Evolutionary conservation across 1,284 basidiomycete species (phyloP), one percentile per base, ranked within the genome.

Genomic region (Puccinia hordei): DNA sequence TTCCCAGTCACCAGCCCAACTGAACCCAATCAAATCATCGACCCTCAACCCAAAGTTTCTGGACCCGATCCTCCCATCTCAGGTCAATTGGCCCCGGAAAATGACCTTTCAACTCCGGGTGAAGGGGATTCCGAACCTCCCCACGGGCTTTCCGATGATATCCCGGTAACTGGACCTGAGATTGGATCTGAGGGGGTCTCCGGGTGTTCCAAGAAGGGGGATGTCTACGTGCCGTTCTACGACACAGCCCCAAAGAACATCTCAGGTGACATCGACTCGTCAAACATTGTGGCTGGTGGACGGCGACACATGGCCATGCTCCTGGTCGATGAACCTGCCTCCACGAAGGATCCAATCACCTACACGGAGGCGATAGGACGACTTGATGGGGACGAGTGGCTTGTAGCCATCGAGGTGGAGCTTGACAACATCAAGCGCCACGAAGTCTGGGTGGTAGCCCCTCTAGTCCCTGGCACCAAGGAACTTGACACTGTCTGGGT

Each of bases 401-500:
- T 46, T 24, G 35, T n/a, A 17, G 73, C 73, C 2, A 75, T 75
- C 17, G 41, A 44, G 19, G 38, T 63, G 2, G 38, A 75, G 27
- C 10, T 75, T 4, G n/a, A 57, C n/a, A 73, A 53, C 24, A 73
- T 73, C 30, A 33, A 57, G 8, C 17, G 51, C 13, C 35, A 57
- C n/a, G 27, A 49, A 5, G 73, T 74, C 30, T 74, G 72, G 72
- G 33, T 27, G 5, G 35, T 38, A 12, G 33, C n/a, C 0, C 35
- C 55, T 44, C 38, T 63, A 0, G 35, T 59, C 27, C 59, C 27
- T 0, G 46, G 17, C 2, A 41, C 38, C 61, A 65, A 65, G 22
- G 33, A 35, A 19, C 61, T 65, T 30, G 24, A 61, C 66, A 69
- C 41, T 4, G 44, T 46, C 41, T 69, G 66, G 66, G 66, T 69